phyloP scores from a whole-genome alignment of 805 yeast species.

The Candida sakaeoensis region DNA sequence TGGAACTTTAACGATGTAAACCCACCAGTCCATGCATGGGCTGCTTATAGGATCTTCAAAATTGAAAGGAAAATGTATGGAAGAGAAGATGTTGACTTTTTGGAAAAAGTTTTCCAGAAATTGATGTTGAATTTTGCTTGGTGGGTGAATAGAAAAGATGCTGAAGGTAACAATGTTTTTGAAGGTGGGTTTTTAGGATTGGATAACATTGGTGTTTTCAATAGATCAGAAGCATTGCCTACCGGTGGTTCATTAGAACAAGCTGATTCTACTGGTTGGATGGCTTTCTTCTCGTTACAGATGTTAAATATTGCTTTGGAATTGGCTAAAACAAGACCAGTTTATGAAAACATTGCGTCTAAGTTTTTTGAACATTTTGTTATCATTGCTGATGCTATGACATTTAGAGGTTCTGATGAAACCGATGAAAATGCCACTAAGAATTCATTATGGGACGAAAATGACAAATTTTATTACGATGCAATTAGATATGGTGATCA shows the following conservation, averaged over 20 bases:
- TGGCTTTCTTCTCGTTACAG: conserved; percentile 87
- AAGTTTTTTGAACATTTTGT: conserved; percentile 92
- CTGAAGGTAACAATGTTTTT: conserved; percentile 81
- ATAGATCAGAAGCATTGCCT: conserved; percentile 89
- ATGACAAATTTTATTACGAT: conserved; percentile 85
- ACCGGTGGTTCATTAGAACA: conserved; percentile 89
- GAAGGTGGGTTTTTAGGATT: conserved; percentile 93
- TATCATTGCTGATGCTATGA: conserved; percentile 91
- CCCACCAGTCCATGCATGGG: conserved; percentile 98
- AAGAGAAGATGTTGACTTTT: conserved; percentile 72
- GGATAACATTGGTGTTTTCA: conserved; percentile 89
- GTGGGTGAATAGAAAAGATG: conserved; percentile 95
- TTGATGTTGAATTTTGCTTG: conserved; percentile 85
- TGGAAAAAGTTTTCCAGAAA: conserved; percentile 92
- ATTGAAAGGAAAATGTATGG: conserved; percentile 84
- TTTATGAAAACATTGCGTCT: conserved; percentile 90
- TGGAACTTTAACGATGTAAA: conserved; percentile 96
- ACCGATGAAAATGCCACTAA: conserved; percentile 43
- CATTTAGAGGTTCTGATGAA: conserved; percentile 48
- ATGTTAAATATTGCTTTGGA: conserved; percentile 92
- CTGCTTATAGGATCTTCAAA: conserved; percentile 82
- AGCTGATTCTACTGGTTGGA: conserved; percentile 97
- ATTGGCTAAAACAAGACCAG: conserved; percentile 77
- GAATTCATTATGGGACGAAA: conserved; percentile 83
- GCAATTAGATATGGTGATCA: conserved; percentile 80